Conservation (phyloP, 768 basidiomycete genomes). For the Pilatotrama ljubarskyi region DNA sequence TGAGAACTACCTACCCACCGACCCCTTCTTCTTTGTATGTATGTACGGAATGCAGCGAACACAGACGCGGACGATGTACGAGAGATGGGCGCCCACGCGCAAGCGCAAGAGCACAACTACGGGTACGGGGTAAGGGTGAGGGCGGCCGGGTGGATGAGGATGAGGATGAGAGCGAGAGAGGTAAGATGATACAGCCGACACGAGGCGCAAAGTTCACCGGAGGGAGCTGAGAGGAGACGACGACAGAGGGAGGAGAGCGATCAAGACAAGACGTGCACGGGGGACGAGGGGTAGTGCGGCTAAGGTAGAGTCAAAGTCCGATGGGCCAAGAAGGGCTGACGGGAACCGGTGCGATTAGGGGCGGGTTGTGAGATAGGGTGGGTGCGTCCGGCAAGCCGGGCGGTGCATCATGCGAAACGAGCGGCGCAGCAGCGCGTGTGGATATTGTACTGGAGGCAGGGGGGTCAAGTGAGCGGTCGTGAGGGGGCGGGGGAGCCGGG, state of each 20-base stretch:
- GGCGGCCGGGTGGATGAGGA: not conserved
- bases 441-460: conserved; percentile 6
- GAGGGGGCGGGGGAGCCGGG: conserved; percentile 1
- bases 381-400: conserved; percentile 15
- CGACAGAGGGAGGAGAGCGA: conserved; percentile 2
- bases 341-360: conserved; percentile 6
- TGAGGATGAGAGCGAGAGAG: not conserved
- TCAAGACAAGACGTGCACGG: conserved; percentile 2
- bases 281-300: not conserved
- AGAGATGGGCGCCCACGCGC: conserved; percentile 1
- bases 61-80: conserved; percentile 2
- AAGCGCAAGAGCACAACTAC: not conserved
- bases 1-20: conserved; percentile 9
- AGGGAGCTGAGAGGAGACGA: conserved; percentile 2
- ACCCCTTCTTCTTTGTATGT: conserved; percentile 18
- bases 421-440: conserved; percentile 18
- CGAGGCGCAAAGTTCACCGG: conserved; percentile 10
- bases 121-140: not conserved
- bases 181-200: conserved; percentile 19
- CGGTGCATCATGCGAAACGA: conserved; percentile 3
- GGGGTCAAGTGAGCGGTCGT: not conserved
- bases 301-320: conserved; percentile 14
- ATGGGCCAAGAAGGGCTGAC: not conserved
- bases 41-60: conserved; percentile 11
- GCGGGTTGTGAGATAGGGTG: conserved; percentile 11